A percentile compares a stretch with the other conserved stretches of the same genome.
Conservation (phyloP, 1,284 basidiomycete genomes). For the Inonotus obliquus region DNA sequence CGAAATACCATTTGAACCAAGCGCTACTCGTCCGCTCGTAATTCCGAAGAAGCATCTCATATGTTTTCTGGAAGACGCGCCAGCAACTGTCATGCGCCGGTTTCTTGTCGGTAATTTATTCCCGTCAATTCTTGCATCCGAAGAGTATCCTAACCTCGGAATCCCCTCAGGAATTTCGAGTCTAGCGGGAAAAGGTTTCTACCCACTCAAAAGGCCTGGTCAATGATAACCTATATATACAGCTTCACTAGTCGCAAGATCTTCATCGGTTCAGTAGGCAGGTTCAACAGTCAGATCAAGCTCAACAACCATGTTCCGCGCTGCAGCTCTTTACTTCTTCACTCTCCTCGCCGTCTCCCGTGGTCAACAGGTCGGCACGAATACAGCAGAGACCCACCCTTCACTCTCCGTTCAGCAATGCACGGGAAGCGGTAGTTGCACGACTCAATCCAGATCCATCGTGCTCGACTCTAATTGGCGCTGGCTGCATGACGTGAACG, state of each 20-base stretch:
- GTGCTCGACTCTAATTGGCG: constrained; percentile 31
- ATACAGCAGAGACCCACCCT: constrained; percentile 38
- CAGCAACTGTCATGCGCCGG: background rate
- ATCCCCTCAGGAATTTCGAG: background rate
- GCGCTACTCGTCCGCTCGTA: background rate
- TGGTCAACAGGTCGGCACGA: constrained; percentile 38
- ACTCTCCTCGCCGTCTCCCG: constrained; percentile 30
- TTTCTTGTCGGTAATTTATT: background rate
- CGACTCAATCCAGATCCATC: constrained; percentile 30
- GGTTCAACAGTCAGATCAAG: background rate
- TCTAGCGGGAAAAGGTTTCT: background rate
- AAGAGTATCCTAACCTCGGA: background rate
- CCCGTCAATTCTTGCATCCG: background rate
- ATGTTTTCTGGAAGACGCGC: background rate
- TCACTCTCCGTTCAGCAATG: constrained; percentile 36
- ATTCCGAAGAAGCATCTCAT: background rate
- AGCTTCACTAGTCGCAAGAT: background rate
- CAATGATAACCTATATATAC: background rate
- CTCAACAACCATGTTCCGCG: background rate
- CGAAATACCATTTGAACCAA: background rate
- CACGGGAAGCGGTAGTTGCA: constrained; percentile 36
- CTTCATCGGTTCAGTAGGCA: background rate
- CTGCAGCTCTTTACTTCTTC: constrained; percentile 17
- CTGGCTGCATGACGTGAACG: constrained; percentile 24
- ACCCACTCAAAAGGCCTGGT: background rate